Percentiles rank a stretch among this genome's conserved stretches.
Conservation (phyloP, 805 yeast species). For the Spencermartinsiella europaea region DNA sequence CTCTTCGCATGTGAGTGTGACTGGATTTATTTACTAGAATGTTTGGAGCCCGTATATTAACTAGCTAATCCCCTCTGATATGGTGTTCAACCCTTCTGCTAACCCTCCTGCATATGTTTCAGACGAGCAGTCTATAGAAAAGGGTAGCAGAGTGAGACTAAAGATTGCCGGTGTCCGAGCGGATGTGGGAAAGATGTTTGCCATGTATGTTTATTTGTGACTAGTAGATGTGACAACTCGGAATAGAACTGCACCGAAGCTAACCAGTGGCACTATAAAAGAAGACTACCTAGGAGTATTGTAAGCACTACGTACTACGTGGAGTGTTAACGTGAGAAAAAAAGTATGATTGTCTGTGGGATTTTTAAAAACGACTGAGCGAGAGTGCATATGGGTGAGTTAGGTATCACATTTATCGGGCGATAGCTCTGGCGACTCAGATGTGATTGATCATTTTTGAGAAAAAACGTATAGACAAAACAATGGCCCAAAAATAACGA, state of each 20-base stretch:
- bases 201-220: conserved; percentile 52
- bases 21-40: neutral
- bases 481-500: neutral
- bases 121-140: conserved; percentile 90
- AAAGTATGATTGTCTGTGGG: neutral
- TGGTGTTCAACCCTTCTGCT: conserved; percentile 89
- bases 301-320: conserved; percentile 22
- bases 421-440: too few species aligned
- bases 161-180: conserved; percentile 97
- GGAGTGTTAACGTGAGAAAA: neutral
- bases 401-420: too few species aligned
- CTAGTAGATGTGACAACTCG: too few species aligned
- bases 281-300: conserved; percentile 94
- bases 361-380: too few species aligned
- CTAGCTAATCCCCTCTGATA: conserved; percentile 79
- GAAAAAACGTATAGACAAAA: neutral
- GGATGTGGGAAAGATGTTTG: conserved; percentile 94
- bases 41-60: too few species aligned
- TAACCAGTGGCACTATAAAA: conserved; percentile 73
- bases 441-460: neutral
- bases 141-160: conserved; percentile 88
- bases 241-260: neutral
- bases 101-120: conserved; percentile 98
- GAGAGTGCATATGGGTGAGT: too few species aligned
- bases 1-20: conserved; percentile 65